Evolutionary conservation across 2,329 filamentous ascomycete species (phyloP), one percentile per base, ranked within the genome.

Genomic region (Metarhizium guizhouense): DNA sequence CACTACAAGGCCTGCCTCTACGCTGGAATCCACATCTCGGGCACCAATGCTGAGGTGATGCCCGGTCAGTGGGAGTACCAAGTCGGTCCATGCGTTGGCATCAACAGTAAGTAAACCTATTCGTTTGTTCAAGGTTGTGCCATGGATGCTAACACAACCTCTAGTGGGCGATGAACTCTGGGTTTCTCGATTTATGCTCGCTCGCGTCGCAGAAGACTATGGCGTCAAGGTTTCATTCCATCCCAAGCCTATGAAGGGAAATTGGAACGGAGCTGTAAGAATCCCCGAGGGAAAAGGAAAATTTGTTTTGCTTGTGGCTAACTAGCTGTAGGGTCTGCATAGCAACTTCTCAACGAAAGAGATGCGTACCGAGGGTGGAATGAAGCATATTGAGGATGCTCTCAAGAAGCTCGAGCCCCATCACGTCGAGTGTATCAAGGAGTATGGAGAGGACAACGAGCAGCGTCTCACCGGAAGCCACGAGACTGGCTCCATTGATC

Each of bases 41-140:
- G 94, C 69, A 97, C 94, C 78, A 99, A 99, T 75, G 94, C 94
- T 63, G 94, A 99, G 82, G 94, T 99, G 69, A 59, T 61, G 55
- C 88, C 91, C 61, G 91, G 88, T 58, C 93, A 96, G 76, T 97
- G 93, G 93, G 93, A 97, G 74, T 96, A 90, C 85, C 93, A 96
- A 73, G 89, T 96, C 67, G 93, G 93, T 56, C 93, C 93, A 61
- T 95, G 90, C 76, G 74, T 78, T 54, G 93, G 91, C 61, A 96
- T 96, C 66, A 79, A 86, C 71, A 88, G 86, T 89, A 74, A 76
- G 84, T 79, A 13, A 4, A 34, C 38, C 14, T 5, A 11, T 40
- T 2, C 16, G 11, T 40, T n/a, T 50, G 32, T 57, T 49, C 29
- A 3, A 20, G 13, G 47, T 43, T 38, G 40, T 29, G 25, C 20